Conservation (phyloP, 2,329 filamentous ascomycete genomes). For the Colletotrichum gigasporum region DNA sequence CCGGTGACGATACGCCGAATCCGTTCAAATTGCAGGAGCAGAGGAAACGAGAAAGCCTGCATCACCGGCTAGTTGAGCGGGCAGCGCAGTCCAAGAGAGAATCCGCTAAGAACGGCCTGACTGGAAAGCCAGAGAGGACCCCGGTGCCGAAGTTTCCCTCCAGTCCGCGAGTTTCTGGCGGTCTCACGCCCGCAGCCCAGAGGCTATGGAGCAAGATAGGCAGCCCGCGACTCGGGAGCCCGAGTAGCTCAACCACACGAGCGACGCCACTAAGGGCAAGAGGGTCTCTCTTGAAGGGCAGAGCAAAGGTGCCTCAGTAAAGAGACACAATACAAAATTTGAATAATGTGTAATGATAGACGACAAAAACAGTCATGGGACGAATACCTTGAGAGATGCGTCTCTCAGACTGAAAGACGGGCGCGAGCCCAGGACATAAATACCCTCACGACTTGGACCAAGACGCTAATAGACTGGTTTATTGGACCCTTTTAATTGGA, state of each 20-base stretch:
- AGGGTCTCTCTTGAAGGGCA: conserved; percentile 49
- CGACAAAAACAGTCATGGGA: neutral
- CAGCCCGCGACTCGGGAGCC: conserved; percentile 49
- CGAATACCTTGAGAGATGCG: too few relatives aligned
- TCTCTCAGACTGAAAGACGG: too few relatives aligned
- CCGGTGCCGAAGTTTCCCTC: conserved; percentile 78
- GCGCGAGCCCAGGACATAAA: neutral
- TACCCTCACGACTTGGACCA: too few relatives aligned
- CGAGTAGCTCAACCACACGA: conserved; percentile 45
- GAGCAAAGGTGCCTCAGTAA: conserved; percentile 34
- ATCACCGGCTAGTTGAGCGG: conserved; percentile 86
- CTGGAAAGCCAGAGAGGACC: conserved; percentile 65
- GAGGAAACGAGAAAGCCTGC: conserved; percentile 80
- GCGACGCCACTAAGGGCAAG: conserved; percentile 49
- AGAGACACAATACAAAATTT: neutral
- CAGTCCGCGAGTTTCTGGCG: conserved; percentile 65
- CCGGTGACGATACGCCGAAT: conserved; percentile 72
- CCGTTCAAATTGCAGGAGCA: conserved; percentile 84
- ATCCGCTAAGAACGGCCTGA: conserved; percentile 66
- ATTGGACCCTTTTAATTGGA: too few relatives aligned
- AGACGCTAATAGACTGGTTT: too few relatives aligned
- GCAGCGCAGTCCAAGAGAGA: conserved; percentile 77
- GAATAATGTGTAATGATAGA: conserved; percentile 15
- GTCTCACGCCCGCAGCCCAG: conserved; percentile 79
- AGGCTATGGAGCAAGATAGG: conserved; percentile 71